Evolutionary conservation across 257 asterid species (phyloP).

Genomic region (Misopates orontium): DNA sequence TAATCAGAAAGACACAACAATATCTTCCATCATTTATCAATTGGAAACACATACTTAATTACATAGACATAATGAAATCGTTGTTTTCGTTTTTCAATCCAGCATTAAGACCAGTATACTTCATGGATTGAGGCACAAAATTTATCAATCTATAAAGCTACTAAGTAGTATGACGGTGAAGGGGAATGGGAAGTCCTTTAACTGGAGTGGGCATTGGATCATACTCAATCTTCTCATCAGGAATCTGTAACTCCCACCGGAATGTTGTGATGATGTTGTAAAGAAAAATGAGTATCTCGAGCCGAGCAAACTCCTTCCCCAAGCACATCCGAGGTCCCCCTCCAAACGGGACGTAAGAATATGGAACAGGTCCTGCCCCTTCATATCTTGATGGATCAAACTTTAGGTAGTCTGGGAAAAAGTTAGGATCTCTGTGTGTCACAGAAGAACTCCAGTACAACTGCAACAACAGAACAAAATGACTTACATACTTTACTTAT

Average conservation of each 20-base stretch:
- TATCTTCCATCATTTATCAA: too few relatives aligned
- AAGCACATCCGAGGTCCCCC: constrained; percentile 81
- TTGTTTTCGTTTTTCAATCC: too few relatives aligned
- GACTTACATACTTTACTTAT: not conserved
- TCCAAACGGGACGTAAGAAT: constrained; percentile 63
- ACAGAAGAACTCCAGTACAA: constrained; percentile 56
- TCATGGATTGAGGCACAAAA: too few relatives aligned
- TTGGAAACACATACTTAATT: too few relatives aligned
- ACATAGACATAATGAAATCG: too few relatives aligned
- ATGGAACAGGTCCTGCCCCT: constrained; percentile 62
- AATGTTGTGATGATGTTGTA: constrained; percentile 42
- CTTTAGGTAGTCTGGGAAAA: constrained; percentile 24
- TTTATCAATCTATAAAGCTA: too few relatives aligned
- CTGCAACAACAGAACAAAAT: constrained; percentile 31
- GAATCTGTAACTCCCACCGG: constrained; percentile 46
- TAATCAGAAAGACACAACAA: too few relatives aligned
- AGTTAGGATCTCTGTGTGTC: constrained; percentile 49
- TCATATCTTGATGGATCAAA: constrained; percentile 72
- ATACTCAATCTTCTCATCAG: constrained; percentile 44
- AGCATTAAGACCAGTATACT: too few relatives aligned
- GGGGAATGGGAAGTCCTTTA: constrained; percentile 48
- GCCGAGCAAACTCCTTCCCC: constrained; percentile 65
- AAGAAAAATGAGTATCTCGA: constrained; percentile 56
- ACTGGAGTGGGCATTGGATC: constrained; percentile 63
- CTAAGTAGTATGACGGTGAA: constrained; percentile 33